Conservation (phyloP, 768 basidiomycete species). For the Lanmaoa pseudosensibilis region DNA sequence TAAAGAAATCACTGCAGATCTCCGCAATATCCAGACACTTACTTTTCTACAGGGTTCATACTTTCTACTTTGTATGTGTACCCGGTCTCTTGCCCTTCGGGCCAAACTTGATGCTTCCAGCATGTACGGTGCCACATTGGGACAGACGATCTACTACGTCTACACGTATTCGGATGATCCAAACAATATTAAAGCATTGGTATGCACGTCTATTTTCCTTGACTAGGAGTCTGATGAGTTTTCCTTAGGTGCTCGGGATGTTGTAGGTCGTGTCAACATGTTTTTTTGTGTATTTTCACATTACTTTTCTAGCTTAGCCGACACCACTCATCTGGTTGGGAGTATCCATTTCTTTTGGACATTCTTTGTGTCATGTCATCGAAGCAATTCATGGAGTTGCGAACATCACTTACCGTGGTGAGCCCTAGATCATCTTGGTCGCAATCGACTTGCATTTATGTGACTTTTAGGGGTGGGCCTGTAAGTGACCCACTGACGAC, state of each 20-base stretch:
- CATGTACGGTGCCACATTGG: too few relatives aligned
- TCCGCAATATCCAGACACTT: too few relatives aligned
- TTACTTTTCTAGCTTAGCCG: background rate
- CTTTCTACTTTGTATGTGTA: too few relatives aligned
- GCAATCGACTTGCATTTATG: background rate
- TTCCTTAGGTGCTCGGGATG: background rate
- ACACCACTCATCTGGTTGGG: conserved; percentile 8
- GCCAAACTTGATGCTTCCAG: too few relatives aligned
- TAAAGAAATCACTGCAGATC: too few relatives aligned
- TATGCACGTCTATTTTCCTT: background rate
- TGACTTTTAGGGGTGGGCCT: too few relatives aligned
- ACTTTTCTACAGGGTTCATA: too few relatives aligned
- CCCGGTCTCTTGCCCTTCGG: too few relatives aligned
- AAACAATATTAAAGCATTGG: too few relatives aligned
- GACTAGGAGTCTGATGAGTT: background rate
- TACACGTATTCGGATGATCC: too few relatives aligned
- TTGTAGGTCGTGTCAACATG: background rate
- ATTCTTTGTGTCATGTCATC: conserved; percentile 7
- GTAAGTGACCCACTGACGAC: too few relatives aligned
- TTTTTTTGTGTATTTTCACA: background rate
- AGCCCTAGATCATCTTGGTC: background rate
- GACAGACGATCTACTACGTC: too few relatives aligned
- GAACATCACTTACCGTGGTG: conserved; percentile 3
- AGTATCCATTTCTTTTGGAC: conserved; percentile 5
- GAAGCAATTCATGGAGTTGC: background rate